Base-by-base conservation (phyloP, 352 stramenopile genomes). In the Phytophthora sp. region DNA sequence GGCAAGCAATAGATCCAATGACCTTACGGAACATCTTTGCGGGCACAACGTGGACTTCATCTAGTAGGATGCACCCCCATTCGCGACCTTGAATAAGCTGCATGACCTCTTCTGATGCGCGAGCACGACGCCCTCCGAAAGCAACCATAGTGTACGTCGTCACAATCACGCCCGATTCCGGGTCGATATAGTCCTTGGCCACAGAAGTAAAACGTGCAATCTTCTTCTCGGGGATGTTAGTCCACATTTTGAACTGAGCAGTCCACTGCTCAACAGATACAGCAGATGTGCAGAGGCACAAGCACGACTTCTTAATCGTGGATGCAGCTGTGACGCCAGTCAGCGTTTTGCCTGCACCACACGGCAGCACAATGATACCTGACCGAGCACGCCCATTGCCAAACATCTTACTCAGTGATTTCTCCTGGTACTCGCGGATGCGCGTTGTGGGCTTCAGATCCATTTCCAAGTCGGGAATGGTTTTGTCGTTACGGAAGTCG, bases 291-390 rank as follows among this genome's bases (percentile, higher is more conserved):
- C 97, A 99, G 2, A 99, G 77, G 49, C 98, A 98, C 42, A 99
- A 84, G 60, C 91, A 97, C 27, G 89, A 98, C 59, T 99, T 99
- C 75, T 99, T 99, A 42, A 99, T 99, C 6, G 97, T 95, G 7
- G 86, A 95, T 6, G 96, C 95, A 0, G 96, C 98, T 0, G 97
- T 99, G 28, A 99, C 97, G 15, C 97, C 71, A 5, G 86, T 93
- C 13, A 91, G 77, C 26, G 84, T 93, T 55, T 91, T 92, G 18
- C 83, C 83, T 35, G 98, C 97, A 39, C 97, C 97, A 75, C 98
- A 99, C 0, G 97, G 97, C 32, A 99, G 80, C 34, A 99, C 98
- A 68, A 99, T 99, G 62, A 99, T 99, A 13, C 98, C 98, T n/a
- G 96, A 99, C 35, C 98, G 83, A 12, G 97, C 97, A 34, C 97